A percentile compares a stretch with the other conserved stretches of the same genome.
phyloP scores from a whole-genome alignment of 2,329 filamentous ascomycete species.

The Fusarium chaquense region DNA sequence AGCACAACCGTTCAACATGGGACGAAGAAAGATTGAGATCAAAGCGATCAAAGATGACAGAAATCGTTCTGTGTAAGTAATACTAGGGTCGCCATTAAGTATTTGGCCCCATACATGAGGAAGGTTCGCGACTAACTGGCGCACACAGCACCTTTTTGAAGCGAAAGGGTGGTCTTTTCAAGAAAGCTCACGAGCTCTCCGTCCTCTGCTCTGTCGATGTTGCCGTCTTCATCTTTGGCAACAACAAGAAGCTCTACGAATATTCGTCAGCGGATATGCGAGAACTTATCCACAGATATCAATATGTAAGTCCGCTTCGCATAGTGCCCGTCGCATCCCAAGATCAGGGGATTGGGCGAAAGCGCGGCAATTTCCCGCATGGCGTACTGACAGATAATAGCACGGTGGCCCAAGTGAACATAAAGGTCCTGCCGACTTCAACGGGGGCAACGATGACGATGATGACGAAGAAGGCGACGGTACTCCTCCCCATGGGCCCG shows the following conservation, averaged over 20 bases:
- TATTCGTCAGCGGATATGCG: conserved; percentile 96
- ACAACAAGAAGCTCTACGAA: conserved; percentile 99
- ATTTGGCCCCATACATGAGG: not conserved
- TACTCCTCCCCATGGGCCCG: conserved; percentile 75
- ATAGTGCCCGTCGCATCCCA: conserved; percentile 4
- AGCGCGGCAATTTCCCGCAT: not conserved
- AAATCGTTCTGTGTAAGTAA: conserved; percentile 93
- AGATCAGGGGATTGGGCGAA: not conserved
- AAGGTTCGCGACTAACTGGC: conserved; percentile 38
- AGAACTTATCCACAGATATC: conserved; percentile 87
- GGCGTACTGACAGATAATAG: conserved; percentile 59
- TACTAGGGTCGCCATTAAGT: not conserved
- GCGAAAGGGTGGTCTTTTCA: conserved; percentile 98
- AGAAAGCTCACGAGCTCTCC: conserved; percentile 98
- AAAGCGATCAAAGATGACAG: conserved; percentile 99
- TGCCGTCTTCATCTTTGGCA: conserved; percentile 97
- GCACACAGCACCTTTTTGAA: conserved; percentile 88
- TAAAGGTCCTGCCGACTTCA: conserved; percentile 94
- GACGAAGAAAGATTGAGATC: conserved; percentile 99
- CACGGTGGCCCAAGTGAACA: conserved; percentile 95
- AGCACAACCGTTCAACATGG: conserved; percentile 69
- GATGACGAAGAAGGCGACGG: conserved; percentile 79
- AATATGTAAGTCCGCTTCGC: conserved; percentile 77
- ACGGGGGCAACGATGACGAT: conserved; percentile 87
- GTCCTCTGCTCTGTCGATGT: conserved; percentile 99